Conservation (phyloP, 2,329 filamentous ascomycete genomes). For the Calonectria pseudoreteaudii region DNA sequence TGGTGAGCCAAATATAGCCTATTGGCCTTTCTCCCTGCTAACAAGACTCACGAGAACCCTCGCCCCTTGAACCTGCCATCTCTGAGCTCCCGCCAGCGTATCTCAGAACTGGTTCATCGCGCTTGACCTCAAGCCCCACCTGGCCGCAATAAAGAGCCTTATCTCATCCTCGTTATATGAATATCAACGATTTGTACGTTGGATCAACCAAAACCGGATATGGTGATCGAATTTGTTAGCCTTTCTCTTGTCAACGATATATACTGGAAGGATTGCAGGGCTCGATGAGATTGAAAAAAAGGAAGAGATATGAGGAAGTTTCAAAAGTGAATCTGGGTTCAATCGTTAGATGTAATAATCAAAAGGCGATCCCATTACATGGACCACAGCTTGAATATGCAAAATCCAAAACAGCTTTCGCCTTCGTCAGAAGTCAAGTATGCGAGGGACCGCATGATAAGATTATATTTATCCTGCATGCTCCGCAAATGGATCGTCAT, state of each 20-base stretch:
- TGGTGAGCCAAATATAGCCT: not conserved
- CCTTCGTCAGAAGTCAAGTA: not conserved
- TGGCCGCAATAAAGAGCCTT: not conserved
- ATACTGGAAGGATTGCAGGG: not conserved
- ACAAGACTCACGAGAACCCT: not conserved
- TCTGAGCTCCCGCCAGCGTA: not conserved
- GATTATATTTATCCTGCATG: not conserved
- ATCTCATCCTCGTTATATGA: not conserved
- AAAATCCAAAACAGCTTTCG: not conserved
- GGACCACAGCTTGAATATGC: not conserved
- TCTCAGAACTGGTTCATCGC: not conserved
- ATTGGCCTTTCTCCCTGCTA: not conserved
- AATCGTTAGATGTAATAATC: not conserved
- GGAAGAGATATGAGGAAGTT: not conserved
- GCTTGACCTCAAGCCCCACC: not conserved
- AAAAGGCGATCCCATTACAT: not conserved
- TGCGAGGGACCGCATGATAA: not conserved
- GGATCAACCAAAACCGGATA: not conserved
- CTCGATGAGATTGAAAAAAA: not conserved
- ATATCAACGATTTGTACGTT: not conserved
- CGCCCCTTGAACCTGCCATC: not conserved
- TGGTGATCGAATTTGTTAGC: not conserved
- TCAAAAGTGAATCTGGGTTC: not conserved
- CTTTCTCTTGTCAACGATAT: not conserved
- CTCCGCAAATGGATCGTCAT: slow-evolving; percentile 66